A percentile compares a stretch with the other conserved stretches of the same genome.
Evolutionary conservation across 1,284 basidiomycete species (phyloP).

Genomic region (Schizopora paradoxa): DNA sequence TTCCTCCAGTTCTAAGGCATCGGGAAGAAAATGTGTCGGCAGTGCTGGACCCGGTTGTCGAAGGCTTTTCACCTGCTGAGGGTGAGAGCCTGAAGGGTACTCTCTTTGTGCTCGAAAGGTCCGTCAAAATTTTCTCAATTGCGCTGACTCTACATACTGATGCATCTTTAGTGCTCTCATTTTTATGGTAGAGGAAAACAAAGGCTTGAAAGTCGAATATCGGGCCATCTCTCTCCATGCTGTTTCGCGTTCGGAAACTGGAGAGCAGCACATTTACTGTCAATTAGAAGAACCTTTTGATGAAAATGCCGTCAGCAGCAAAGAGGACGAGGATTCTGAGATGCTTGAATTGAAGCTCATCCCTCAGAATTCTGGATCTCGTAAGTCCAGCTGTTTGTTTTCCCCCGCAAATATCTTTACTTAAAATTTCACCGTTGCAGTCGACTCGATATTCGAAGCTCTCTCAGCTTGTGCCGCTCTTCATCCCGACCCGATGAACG

Average conservation of each 20-base stretch:
- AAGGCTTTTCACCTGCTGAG: conserved; percentile 24
- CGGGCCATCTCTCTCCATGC: conserved; percentile 87
- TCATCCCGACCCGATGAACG: conserved; percentile 69
- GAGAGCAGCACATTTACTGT: conserved; percentile 74
- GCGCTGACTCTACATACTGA: not conserved
- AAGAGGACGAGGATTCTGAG: conserved; percentile 45
- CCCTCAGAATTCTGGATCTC: conserved; percentile 48
- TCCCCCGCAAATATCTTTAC: conserved; percentile 11
- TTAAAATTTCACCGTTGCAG: conserved; percentile 34
- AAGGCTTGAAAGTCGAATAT: conserved; percentile 78
- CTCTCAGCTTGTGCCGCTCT: conserved; percentile 87
- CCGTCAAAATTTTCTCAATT: not conserved
- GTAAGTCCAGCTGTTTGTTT: conserved; percentile 41
- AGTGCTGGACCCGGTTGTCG: conserved; percentile 30
- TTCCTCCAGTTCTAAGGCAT: conserved; percentile 37
- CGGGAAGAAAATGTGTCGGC: conserved; percentile 34
- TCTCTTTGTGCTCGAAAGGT: conserved; percentile 44
- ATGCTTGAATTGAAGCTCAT: conserved; percentile 77
- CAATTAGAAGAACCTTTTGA: conserved; percentile 69
- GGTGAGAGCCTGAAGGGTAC: conserved; percentile 30
- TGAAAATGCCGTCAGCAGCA: conserved; percentile 32
- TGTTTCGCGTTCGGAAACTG: conserved; percentile 60
- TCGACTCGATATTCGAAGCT: conserved; percentile 84
- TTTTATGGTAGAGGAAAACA: too few relatives aligned
- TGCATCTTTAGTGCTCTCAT: conserved; percentile 54